Percentiles rank a stretch among this genome's conserved stretches.
phyloP scores from a whole-genome alignment of 306 rosid genomes.

The Castanospermum australe region DNA sequence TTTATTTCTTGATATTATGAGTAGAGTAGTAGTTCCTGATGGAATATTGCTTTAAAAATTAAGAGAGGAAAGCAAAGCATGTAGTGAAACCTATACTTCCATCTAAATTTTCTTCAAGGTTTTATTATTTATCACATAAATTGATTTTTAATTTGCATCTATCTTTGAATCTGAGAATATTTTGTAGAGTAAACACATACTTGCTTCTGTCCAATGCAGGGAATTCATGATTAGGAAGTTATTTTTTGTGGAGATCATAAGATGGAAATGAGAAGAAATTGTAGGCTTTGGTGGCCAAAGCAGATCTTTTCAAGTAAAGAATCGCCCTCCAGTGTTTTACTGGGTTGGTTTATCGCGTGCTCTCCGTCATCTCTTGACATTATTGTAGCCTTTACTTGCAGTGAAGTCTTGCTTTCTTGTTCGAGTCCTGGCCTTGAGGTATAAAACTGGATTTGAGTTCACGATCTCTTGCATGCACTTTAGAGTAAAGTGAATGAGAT shows the following conservation, averaged over 20 bases:
- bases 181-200: neutral
- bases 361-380: conserved; percentile 70
- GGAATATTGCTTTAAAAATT: neutral
- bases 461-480: neutral
- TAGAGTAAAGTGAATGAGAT: conserved; percentile 1
- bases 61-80: neutral
- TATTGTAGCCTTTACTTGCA: conserved; percentile 66
- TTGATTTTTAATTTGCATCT: neutral
- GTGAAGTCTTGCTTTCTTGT: conserved; percentile 43
- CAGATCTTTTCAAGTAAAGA: conserved; percentile 51
- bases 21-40: neutral
- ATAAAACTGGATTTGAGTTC: conserved; percentile 21
- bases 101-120: neutral
- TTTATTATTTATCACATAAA: neutral
- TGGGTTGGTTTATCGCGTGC: conserved; percentile 81
- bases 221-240: conserved; percentile 18
- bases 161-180: neutral
- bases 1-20: neutral
- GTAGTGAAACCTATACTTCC: neutral
- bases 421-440: conserved; percentile 58
- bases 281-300: conserved; percentile 98
- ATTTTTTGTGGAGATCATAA: conserved; percentile 31
- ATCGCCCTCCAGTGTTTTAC: conserved; percentile 50
- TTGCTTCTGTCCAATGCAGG: conserved; percentile 32
- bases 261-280: conserved; percentile 52